These are phyloP conservation scores for Pneumocystis wakefieldiae DNA, from an alignment of 1,139 yeast genomes.

Conservation along the genomic window DNA sequence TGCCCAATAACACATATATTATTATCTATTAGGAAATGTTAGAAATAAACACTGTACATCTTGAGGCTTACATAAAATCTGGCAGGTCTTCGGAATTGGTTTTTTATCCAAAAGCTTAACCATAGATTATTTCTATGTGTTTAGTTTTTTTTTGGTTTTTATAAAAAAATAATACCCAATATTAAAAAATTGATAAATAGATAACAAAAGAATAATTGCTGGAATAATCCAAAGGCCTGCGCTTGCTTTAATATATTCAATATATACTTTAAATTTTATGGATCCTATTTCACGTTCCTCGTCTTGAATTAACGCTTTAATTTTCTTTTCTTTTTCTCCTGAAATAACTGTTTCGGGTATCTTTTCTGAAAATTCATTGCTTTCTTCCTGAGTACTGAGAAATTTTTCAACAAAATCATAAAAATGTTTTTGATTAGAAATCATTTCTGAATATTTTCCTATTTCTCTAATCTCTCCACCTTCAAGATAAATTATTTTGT, in stretches of 20 bases:
- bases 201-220: slow-evolving; percentile 26
- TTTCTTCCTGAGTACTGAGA: slow-evolving; percentile 18
- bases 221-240: slow-evolving; percentile 40
- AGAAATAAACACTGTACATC: not conserved
- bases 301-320: slow-evolving; percentile 35
- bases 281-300: slow-evolving; percentile 74
- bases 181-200: slow-evolving; percentile 42
- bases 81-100: not conserved
- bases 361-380: slow-evolving; percentile 28
- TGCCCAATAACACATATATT: not conserved
- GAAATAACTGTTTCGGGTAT: slow-evolving; percentile 9
- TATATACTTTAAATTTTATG: slow-evolving; percentile 69
- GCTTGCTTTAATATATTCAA: slow-evolving; percentile 76
- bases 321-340: not conserved
- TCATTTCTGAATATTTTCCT: slow-evolving; percentile 51
- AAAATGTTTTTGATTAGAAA: slow-evolving; percentile 36
- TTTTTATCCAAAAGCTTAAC: slow-evolving; percentile 83
- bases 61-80: not conserved
- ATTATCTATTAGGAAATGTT: not conserved
- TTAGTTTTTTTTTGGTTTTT: not conserved
- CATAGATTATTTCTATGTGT: slow-evolving; percentile 46
- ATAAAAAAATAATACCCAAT: slow-evolving; percentile 27
- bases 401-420: slow-evolving; percentile 53
- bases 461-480: slow-evolving; percentile 69
- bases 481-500: slow-evolving; percentile 53